Conservation (phyloP, 495 filamentous ascomycete species). For the Annulohypoxylon moriforme region DNA sequence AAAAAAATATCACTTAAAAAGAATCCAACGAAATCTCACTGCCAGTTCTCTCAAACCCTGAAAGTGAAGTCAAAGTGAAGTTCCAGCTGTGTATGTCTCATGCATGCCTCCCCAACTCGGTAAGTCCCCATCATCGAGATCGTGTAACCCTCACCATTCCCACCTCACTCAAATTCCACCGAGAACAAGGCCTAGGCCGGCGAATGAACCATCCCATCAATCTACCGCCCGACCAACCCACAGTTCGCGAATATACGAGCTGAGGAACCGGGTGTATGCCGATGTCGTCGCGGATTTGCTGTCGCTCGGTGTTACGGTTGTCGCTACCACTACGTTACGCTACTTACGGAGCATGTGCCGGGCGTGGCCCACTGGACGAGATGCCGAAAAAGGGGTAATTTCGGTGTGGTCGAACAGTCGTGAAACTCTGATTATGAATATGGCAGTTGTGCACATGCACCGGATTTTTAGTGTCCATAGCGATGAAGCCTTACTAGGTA, state of each 20-base stretch:
- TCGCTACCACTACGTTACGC: background rate
- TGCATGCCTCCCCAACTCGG: background rate
- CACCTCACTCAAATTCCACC: background rate
- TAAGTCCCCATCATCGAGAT: conserved; percentile 28
- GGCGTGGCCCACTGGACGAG: background rate
- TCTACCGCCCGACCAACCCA: background rate
- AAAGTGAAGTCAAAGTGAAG: conserved; percentile 4
- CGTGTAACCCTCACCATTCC: conserved; percentile 24
- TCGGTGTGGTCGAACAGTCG: background rate
- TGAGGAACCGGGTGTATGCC: conserved; percentile 1
- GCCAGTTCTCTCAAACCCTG: background rate
- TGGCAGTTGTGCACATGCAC: background rate
- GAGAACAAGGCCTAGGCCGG: conserved; percentile 22
- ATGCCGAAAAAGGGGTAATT: conserved; percentile 4
- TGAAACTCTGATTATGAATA: background rate
- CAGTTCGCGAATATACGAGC: background rate
- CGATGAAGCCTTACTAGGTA: background rate
- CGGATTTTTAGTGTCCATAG: background rate
- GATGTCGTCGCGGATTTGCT: conserved; percentile 3
- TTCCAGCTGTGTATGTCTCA: background rate
- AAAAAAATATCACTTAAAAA: background rate
- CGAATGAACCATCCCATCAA: conserved; percentile 5
- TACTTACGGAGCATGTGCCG: conserved; percentile 1
- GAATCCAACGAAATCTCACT: background rate
- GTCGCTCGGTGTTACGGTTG: background rate